phyloP scores from a whole-genome alignment of 192 early-diverging fungal genomes.

The Dissophora globulifera region DNA sequence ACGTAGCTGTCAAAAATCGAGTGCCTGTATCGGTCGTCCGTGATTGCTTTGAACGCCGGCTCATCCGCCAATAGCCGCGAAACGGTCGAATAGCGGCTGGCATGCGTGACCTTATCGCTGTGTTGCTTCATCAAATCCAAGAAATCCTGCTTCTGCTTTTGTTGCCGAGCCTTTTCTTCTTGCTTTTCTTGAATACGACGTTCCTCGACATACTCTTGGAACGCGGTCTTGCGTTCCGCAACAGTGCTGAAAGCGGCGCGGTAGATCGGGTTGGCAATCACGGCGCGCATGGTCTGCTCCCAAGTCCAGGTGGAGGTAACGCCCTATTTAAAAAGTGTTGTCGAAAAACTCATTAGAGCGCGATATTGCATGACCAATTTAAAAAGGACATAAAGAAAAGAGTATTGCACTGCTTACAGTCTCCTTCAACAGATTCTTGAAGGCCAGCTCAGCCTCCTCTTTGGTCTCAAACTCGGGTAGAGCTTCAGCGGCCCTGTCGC shows the following conservation, averaged over 20 bases:
- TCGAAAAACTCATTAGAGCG: too few relatives aligned
- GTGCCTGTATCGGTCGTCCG: conserved; percentile 67
- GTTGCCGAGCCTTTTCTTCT: conserved; percentile 31
- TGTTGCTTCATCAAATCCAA: conserved; percentile 19
- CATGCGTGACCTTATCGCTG: conserved; percentile 37
- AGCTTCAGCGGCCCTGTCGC: conserved; percentile 1
- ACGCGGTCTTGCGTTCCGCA: conserved; percentile 84
- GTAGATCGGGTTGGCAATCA: conserved; percentile 87
- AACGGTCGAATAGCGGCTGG: conserved; percentile 41
- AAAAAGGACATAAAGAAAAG: too few relatives aligned
- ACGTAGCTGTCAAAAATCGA: conserved; percentile 80
- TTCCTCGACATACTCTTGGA: conserved; percentile 76
- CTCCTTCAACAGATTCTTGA: conserved; percentile 75
- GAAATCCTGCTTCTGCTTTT: conserved; percentile 31
- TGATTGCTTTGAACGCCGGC: conserved; percentile 70
- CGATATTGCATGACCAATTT: too few relatives aligned
- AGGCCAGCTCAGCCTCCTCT: conserved; percentile 87
- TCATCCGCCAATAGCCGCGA: conserved; percentile 68
- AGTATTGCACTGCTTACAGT: conserved; percentile 55
- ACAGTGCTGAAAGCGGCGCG: conserved; percentile 81
- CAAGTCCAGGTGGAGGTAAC: conserved; percentile 89
- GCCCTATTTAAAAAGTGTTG: too few relatives aligned
- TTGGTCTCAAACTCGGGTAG: conserved; percentile 73
- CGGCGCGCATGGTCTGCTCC: conserved; percentile 90
- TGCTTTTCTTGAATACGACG: conserved; percentile 68